Evolutionary conservation across 164 flowering plant genomes (phyloP).

Genomic region (Warburgia ugandensis): DNA sequence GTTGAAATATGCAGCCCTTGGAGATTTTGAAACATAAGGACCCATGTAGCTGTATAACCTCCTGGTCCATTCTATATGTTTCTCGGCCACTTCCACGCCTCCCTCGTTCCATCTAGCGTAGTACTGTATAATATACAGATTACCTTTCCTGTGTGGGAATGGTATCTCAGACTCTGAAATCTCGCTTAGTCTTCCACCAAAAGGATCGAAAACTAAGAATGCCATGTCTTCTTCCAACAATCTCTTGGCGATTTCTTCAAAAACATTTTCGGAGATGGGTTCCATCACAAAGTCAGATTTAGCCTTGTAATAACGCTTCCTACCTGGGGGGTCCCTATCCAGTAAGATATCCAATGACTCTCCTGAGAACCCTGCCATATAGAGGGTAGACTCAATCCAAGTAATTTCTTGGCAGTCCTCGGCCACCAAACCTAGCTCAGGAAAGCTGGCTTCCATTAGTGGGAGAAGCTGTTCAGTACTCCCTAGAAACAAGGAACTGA

Average conservation of each 20-base stretch:
- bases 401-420: conserved; percentile 4
- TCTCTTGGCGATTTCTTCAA: conserved; percentile 1
- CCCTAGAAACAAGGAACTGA: conserved; percentile 4
- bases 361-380: not conserved
- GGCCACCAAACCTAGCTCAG: not conserved
- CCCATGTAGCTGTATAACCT: conserved; percentile 7
- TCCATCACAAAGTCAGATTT: conserved; percentile 4
- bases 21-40: conserved; percentile 16
- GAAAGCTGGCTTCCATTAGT: conserved; percentile 5
- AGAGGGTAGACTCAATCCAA: conserved; percentile 5
- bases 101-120: not conserved
- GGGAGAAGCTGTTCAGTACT: not conserved
- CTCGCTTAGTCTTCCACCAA: conserved; percentile 6
- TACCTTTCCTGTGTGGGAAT: conserved; percentile 9
- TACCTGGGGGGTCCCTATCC: not conserved
- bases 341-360: conserved; percentile 2
- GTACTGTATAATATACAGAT: conserved; percentile 6
- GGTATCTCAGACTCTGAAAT: conserved; percentile 4
- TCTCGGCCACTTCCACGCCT: not conserved
- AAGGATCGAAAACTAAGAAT: not conserved
- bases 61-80: conserved; percentile 2
- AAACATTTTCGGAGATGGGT: conserved; percentile 7
- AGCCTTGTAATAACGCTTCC: not conserved
- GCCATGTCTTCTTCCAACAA: not conserved
- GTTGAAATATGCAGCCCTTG: conserved; percentile 21